These are phyloP conservation scores for Ustilago loliicola DNA, from an alignment of 1,284 basidiomycete genomes.

Conservation along the genomic window DNA sequence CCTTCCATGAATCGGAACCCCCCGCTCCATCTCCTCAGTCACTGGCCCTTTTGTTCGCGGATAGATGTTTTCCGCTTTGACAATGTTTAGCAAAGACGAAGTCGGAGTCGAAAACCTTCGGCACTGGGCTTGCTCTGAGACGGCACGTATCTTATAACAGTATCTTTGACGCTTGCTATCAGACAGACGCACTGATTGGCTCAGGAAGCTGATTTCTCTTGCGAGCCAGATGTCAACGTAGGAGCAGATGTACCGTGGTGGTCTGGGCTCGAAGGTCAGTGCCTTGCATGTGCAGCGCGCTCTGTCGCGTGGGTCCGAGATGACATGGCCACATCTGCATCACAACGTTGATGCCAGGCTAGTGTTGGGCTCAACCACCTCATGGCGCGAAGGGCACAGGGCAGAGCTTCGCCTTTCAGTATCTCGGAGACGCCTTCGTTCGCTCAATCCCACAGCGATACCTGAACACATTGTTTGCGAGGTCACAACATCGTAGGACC, in stretches of 20 bases:
- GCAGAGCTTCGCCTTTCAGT: too few relatives aligned
- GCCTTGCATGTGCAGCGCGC: slow-evolving; percentile 1
- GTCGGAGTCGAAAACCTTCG: not conserved
- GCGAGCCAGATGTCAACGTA: not conserved
- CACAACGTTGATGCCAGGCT: not conserved
- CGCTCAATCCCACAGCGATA: too few relatives aligned
- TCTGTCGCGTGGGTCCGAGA: not conserved
- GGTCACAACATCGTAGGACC: too few relatives aligned
- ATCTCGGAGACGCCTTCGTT: too few relatives aligned
- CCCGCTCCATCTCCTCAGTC: not conserved
- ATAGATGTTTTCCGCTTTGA: not conserved
- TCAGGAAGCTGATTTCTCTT: not conserved
- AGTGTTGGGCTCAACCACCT: not conserved
- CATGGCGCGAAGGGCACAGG: too few relatives aligned
- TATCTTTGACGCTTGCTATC: not conserved
- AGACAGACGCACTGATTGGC: not conserved
- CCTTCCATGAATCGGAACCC: not conserved
- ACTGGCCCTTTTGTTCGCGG: not conserved
- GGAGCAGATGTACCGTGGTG: not conserved
- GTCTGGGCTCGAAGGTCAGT: not conserved
- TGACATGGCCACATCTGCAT: not conserved
- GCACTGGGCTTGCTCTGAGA: not conserved
- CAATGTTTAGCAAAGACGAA: not conserved
- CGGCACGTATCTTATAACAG: not conserved
- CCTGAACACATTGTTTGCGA: too few relatives aligned